Conservation (phyloP, 306 rosid species). For the Amphicarpaea edgeworthii region DNA sequence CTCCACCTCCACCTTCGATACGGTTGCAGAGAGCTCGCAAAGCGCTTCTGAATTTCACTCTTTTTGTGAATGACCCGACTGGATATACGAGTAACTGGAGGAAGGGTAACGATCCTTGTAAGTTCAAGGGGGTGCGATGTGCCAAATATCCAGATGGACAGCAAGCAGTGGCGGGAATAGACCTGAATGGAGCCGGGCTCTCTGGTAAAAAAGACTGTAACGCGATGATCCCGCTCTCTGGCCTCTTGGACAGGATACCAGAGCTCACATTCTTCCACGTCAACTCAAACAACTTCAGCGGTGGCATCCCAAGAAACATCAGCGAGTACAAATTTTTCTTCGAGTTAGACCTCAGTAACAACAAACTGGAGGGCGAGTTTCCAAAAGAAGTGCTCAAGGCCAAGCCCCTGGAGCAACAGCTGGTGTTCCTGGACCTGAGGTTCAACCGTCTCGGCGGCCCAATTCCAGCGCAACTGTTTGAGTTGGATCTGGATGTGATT, state of each 20-base stretch:
- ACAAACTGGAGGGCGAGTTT: slow-evolving; percentile 47
- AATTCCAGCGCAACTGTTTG: slow-evolving; percentile 52
- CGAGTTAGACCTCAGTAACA: slow-evolving; percentile 80
- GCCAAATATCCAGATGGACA: neutral
- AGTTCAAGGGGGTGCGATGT: slow-evolving; percentile 41
- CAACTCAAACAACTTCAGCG: slow-evolving; percentile 71
- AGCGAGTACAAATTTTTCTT: slow-evolving; percentile 42
- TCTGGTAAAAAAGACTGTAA: neutral
- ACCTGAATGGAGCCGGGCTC: slow-evolving; percentile 50
- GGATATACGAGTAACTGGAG: slow-evolving; percentile 29
- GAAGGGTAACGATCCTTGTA: neutral
- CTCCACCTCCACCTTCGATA: too few species aligned
- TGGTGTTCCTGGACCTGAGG: slow-evolving; percentile 75
- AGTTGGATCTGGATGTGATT: slow-evolving; percentile 52
- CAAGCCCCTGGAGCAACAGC: slow-evolving; percentile 18
- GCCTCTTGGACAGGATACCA: slow-evolving; percentile 39
- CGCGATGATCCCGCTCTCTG: neutral
- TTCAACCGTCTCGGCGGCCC: slow-evolving; percentile 51
- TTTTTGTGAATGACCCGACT: neutral
- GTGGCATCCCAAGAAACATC: slow-evolving; percentile 13
- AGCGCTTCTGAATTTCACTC: neutral
- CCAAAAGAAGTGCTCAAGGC: slow-evolving; percentile 51
- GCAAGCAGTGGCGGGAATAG: slow-evolving; percentile 50
- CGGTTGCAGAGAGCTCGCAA: neutral
- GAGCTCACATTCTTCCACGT: slow-evolving; percentile 66